Conservation (phyloP, 1,284 basidiomycete genomes). For the Austroboletus novae-zelandiae region DNA sequence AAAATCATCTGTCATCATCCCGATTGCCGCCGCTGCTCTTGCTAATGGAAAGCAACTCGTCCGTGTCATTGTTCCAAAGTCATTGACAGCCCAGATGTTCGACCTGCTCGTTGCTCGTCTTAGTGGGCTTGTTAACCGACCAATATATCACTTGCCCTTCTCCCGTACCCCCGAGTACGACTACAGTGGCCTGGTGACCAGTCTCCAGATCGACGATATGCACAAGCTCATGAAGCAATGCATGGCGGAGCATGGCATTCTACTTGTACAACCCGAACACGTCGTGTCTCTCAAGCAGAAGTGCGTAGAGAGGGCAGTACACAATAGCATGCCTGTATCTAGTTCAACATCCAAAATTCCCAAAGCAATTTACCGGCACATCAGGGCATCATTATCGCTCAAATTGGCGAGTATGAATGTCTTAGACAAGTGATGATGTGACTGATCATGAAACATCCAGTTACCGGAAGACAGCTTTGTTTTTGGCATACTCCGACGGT, state of each 20-base stretch:
- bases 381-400: neutral
- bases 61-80: constrained; percentile 48
- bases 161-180: constrained; percentile 28
- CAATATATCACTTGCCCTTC: constrained; percentile 49
- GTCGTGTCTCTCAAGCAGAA: constrained; percentile 48
- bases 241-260: constrained; percentile 36
- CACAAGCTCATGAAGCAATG: constrained; percentile 36
- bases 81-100: constrained; percentile 46
- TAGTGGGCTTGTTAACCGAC: constrained; percentile 42
- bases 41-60: constrained; percentile 43
- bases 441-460: neutral
- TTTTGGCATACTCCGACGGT: neutral
- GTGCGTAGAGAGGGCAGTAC: constrained; percentile 31
- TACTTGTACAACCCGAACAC: constrained; percentile 50
- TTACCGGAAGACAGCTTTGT: neutral
- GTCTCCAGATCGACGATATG: neutral
- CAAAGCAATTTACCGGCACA: neutral
- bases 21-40: constrained; percentile 39
- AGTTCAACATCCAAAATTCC: neutral
- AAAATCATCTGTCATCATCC: constrained; percentile 54
- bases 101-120: constrained; percentile 44
- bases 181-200: neutral
- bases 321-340: neutral
- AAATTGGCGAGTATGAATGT: neutral
- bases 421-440: neutral